Evolutionary conservation across 2,329 filamentous ascomycete species (phyloP), one percentile per base, ranked within the genome.

Genomic region (Penicillium nordicum): DNA sequence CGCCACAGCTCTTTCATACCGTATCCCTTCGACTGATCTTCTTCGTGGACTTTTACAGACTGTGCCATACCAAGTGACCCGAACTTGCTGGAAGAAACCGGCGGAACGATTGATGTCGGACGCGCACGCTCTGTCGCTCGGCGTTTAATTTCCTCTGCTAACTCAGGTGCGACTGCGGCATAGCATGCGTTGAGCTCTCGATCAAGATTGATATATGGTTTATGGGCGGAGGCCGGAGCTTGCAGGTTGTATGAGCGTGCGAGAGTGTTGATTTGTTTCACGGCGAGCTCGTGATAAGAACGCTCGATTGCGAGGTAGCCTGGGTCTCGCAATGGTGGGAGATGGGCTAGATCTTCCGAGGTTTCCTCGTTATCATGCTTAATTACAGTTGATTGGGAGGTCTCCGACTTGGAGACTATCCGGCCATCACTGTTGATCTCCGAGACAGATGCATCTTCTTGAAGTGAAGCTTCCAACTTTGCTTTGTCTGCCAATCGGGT

Each of bases 211-310:
- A 91, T 92, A 73, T 97, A 97, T 0, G 93, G 90, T 73, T 96
- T 96, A 75, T 94, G 95, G 2, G 93, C 92, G 1, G 96, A 81
- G 53, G 91, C 88, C 0, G 94, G 94, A 0, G 94, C 93, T 86
- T 96, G 93, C 3, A 97, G 83, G 67, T 97, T 97, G 78, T 99
- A 99, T 14, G 89, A 89, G 27, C 94, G 84, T 8, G 91, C 88
- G 47, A 95, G 80, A 30, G 77, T 74, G 74, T 97, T 97, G 54
- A 97, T 84, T 55, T 90, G 85, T 45, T 83, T 82, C 62, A 99
- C 83, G 5, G 90, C 84, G 5, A 94, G 81, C 38, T 82, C 84
- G 70, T 92, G 85, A 75, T 96, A 97, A 7, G 86, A 80, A 4
- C 78, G 76, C 72, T 97, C 91, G 6, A 84, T 82, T 21, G 79